Percentiles rank a stretch among this genome's conserved stretches.
These are phyloP conservation scores for Umbelopsis sp. DNA, from an alignment of 371 early-diverging fungal genomes.

Conservation along the genomic window DNA sequence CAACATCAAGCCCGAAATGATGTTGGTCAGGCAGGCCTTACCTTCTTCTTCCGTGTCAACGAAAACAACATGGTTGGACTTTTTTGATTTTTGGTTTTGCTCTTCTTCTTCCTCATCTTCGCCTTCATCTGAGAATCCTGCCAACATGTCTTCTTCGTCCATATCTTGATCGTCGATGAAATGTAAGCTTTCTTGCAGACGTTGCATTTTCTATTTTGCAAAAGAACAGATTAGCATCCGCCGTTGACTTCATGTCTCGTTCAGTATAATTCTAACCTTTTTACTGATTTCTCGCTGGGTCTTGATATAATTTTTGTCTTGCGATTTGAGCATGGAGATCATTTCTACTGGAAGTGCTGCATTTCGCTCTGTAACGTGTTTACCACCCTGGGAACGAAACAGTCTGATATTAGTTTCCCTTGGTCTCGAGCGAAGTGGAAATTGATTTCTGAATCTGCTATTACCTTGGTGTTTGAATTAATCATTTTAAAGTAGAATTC, in stretches of 20 bases:
- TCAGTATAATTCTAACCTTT: conserved; percentile 51
- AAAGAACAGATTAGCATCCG: conserved; percentile 22
- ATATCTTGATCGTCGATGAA: conserved; percentile 58
- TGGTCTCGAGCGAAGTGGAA: background rate
- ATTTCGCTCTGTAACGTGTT: conserved; percentile 78
- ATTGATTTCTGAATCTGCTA: background rate
- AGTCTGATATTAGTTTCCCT: background rate
- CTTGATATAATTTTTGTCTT: conserved; percentile 88
- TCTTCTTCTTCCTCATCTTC: conserved; percentile 42
- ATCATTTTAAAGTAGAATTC: conserved; percentile 98
- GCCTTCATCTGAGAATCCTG: conserved; percentile 35
- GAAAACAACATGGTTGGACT: conserved; percentile 85
- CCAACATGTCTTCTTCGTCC: conserved; percentile 28
- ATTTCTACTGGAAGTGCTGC: conserved; percentile 77
- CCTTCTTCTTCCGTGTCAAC: conserved; percentile 83
- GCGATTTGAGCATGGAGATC: conserved; percentile 85
- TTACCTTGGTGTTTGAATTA: conserved; percentile 74
- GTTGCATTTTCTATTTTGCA: conserved; percentile 68
- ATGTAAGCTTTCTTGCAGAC: conserved; percentile 66
- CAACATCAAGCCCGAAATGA: background rate
- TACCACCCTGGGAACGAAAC: conserved; percentile 62
- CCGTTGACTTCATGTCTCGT: background rate
- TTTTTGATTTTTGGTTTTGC: conserved; percentile 33
- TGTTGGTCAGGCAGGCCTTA: conserved; percentile 19
- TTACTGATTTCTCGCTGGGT: conserved; percentile 80